Conservation (phyloP, 2,329 filamentous ascomycete species). For the Apiospora pterosperma region DNA sequence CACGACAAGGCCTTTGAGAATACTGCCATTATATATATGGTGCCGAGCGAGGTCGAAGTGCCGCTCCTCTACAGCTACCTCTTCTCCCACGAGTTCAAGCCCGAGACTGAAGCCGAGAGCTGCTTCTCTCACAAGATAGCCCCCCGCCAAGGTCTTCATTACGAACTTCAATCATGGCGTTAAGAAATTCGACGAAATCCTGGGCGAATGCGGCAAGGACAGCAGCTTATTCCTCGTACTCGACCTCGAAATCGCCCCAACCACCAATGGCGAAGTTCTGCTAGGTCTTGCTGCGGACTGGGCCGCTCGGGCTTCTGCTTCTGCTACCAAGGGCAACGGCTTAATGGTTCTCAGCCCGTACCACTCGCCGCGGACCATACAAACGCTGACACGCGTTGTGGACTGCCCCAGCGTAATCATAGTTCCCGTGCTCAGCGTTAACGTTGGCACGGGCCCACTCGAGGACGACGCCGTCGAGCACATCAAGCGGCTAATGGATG, state of each 20-base stretch:
- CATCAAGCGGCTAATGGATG: not conserved
- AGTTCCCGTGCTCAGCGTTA: not conserved
- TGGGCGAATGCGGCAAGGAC: not conserved
- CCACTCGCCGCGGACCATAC: not conserved
- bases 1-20: not conserved
- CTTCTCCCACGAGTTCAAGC: not conserved
- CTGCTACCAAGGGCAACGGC: not conserved
- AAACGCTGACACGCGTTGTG: not conserved
- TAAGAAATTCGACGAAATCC: not conserved
- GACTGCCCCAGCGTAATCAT: not conserved
- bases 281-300: not conserved
- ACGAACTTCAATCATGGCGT: not conserved
- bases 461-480: not conserved
- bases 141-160: not conserved
- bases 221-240: not conserved
- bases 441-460: not conserved
- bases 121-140: not conserved
- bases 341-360: not conserved
- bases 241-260: not conserved
- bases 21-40: not conserved
- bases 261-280: not conserved
- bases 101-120: not conserved
- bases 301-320: not conserved
- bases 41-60: not conserved
- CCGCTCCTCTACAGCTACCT: not conserved